Conservation (phyloP, 2,329 filamentous ascomycete genomes). For the Falciphora oryzae region DNA sequence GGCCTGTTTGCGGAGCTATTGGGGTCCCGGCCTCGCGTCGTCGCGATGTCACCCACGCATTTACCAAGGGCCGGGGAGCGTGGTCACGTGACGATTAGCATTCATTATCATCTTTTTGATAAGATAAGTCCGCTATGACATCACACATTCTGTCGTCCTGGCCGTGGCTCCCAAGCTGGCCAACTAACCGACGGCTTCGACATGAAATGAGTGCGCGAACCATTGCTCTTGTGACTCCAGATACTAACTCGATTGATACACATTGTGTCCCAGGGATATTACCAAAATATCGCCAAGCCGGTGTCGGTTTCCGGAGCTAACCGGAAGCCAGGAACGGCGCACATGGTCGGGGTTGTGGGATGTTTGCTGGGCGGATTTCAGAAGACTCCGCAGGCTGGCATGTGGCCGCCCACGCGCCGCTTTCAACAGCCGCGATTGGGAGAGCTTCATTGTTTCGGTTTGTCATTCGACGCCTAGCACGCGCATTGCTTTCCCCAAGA, state of each 20-base stretch:
- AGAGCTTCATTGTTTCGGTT: neutral
- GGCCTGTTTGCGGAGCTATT: neutral
- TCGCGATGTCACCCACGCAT: neutral
- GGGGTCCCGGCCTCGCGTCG: neutral
- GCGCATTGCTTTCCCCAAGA: no score
- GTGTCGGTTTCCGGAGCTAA: neutral
- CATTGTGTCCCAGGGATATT: no score
- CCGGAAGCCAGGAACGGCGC: neutral
- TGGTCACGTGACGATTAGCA: neutral
- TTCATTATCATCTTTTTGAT: no score
- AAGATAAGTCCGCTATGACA: neutral
- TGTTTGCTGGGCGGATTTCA: neutral
- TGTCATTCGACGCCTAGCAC: neutral
- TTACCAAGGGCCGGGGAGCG: no score
- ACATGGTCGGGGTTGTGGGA: neutral
- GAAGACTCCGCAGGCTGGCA: neutral
- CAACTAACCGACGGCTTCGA: no score
- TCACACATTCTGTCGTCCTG: neutral
- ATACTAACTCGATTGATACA: no score
- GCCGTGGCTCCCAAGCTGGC: no score
- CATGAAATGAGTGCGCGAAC: neutral
- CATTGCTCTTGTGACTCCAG: no score
- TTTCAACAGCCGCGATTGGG: neutral
- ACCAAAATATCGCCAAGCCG: neutral
- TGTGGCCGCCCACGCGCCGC: neutral